Conservation (phyloP, 1,284 basidiomycete genomes). For the Melampsora larici-populina region DNA sequence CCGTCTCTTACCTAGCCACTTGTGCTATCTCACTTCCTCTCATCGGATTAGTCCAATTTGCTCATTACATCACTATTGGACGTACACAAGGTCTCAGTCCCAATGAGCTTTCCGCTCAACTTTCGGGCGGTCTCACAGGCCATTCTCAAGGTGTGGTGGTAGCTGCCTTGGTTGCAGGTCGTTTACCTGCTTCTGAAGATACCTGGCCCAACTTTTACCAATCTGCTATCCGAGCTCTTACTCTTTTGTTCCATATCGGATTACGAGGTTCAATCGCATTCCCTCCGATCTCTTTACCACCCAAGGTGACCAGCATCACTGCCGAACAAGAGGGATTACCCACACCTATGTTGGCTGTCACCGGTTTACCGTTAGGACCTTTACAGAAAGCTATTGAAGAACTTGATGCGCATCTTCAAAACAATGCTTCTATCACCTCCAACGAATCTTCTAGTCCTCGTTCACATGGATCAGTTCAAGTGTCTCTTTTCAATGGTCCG, state of each 20-base stretch:
- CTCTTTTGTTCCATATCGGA: constrained; percentile 27
- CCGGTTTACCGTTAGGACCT: constrained; percentile 66
- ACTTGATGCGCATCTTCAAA: background rate
- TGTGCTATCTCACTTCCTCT: constrained; percentile 92
- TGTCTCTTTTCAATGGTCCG: constrained; percentile 89
- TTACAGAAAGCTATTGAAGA: constrained; percentile 58
- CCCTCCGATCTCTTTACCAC: constrained; percentile 87
- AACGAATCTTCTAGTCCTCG: constrained; percentile 61
- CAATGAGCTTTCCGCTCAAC: constrained; percentile 42
- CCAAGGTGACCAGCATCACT: constrained; percentile 78
- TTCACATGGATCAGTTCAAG: constrained; percentile 61
- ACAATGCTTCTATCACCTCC: too few species aligned
- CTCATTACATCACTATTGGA: constrained; percentile 81
- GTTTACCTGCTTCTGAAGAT: background rate
- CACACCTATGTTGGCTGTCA: constrained; percentile 87
- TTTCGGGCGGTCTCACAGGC: constrained; percentile 71
- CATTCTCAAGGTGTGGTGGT: constrained; percentile 96
- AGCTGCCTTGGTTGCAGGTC: constrained; percentile 71
- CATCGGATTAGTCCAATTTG: constrained; percentile 91
- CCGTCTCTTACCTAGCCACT: constrained; percentile 83
- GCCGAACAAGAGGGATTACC: constrained; percentile 89
- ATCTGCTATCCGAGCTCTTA: constrained; percentile 16
- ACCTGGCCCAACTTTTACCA: constrained; percentile 22
- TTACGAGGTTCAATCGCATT: constrained; percentile 60
- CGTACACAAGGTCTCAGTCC: constrained; percentile 66